Percentiles rank a stretch among this genome's conserved stretches.
Evolutionary conservation across 441 rosid genomes (phyloP).

Genomic region (Croton laevigatus): DNA sequence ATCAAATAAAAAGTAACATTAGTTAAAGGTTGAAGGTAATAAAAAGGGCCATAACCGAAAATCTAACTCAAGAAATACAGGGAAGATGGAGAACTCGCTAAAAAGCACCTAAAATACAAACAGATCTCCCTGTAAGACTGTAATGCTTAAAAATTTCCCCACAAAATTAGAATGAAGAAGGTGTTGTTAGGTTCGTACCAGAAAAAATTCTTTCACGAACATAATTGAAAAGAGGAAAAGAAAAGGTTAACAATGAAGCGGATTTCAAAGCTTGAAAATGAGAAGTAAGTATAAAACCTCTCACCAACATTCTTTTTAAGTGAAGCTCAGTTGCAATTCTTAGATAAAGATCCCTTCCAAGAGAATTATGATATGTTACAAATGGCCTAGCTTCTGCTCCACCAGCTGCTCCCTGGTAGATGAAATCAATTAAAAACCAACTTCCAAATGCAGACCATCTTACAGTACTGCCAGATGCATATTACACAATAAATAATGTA

Average conservation of each 20-base stretch:
- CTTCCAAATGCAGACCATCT: constrained; percentile 18
- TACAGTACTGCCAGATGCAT: constrained; percentile 2
- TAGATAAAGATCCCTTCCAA: constrained; percentile 83
- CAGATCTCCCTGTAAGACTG: background rate
- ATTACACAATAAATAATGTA: background rate
- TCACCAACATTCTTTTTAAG: constrained; percentile 94
- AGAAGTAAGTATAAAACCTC: constrained; percentile 24
- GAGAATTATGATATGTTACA: constrained; percentile 88
- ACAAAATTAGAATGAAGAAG: background rate
- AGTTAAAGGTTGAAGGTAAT: too few relatives aligned
- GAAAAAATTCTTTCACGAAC: background rate
- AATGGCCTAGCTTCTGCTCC: constrained; percentile 99
- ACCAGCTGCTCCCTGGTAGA: constrained; percentile 92
- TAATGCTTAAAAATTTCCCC: background rate
- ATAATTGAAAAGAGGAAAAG: background rate
- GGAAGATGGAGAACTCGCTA: background rate
- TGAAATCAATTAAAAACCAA: constrained; percentile 42
- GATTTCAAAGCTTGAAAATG: background rate
- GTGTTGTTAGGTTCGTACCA: background rate
- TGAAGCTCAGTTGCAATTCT: constrained; percentile 98
- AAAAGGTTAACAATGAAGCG: background rate
- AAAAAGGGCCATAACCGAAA: background rate
- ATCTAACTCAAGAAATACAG: background rate
- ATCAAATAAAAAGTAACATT: too few relatives aligned
- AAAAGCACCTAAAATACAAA: background rate